A percentile compares a stretch with the other conserved stretches of the same genome.
These are phyloP conservation scores for Fraxinus nigra DNA, from an alignment of 305 asterid species.

Conservation along the genomic window DNA sequence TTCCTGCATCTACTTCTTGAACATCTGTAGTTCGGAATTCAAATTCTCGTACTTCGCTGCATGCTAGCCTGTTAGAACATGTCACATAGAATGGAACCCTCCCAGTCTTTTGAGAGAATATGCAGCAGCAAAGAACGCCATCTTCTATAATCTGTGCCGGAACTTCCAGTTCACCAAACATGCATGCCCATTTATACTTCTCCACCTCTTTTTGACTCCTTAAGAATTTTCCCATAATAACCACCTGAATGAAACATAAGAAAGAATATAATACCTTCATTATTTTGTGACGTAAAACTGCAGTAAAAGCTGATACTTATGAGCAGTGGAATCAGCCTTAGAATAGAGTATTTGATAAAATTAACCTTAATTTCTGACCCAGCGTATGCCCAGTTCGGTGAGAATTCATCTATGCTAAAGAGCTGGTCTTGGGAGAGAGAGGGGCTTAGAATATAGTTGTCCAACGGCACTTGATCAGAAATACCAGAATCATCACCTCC, in stretches of 20 bases:
- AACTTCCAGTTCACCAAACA: conserved; percentile 96
- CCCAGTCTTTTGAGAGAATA: conserved; percentile 74
- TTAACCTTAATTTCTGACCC: conserved; percentile 73
- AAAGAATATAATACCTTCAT: not conserved
- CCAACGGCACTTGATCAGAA: conserved; percentile 51
- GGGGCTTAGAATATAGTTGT: conserved; percentile 65
- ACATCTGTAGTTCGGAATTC: conserved; percentile 50
- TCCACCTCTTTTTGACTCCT: conserved; percentile 54
- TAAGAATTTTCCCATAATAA: conserved; percentile 73
- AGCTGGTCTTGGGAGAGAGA: conserved; percentile 89
- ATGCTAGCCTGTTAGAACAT: conserved; percentile 91
- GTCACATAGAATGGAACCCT: conserved; percentile 87
- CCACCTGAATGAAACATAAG: conserved; percentile 51
- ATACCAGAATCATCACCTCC: conserved; percentile 56
- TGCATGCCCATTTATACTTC: conserved; percentile 81
- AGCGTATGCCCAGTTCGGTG: conserved; percentile 83
- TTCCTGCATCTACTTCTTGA: conserved; percentile 37
- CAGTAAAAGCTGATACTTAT: not conserved
- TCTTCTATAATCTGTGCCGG: conserved; percentile 75
- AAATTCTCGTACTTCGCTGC: conserved; percentile 96
- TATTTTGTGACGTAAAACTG: conserved; percentile 7
- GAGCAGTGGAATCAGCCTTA: conserved; percentile 21
- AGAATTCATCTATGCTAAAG: conserved; percentile 80
- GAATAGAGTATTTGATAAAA: conserved; percentile 2
- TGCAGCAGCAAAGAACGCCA: conserved; percentile 80